phyloP scores from a whole-genome alignment of 331 rosid species.

The Prunus yedoensis region DNA sequence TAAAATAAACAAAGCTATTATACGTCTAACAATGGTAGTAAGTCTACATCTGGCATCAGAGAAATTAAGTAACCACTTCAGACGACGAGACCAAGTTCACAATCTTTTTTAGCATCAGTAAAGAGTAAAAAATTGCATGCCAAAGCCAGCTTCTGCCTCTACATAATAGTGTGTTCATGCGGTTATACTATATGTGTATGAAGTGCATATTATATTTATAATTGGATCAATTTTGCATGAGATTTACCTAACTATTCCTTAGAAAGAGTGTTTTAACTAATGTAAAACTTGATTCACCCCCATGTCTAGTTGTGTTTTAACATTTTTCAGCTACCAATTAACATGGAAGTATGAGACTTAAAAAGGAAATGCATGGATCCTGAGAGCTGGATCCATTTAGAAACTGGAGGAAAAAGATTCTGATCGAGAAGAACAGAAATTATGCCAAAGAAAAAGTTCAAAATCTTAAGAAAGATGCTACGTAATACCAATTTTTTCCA shows the following conservation, averaged over 20 bases:
- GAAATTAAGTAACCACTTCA: not conserved
- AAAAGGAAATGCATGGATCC: not conserved
- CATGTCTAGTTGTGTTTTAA: not conserved
- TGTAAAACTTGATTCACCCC: not conserved
- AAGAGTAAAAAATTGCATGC: not conserved
- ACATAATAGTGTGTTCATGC: not conserved
- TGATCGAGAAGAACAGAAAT: not conserved
- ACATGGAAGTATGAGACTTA: not conserved
- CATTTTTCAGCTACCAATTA: not conserved
- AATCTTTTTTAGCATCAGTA: not conserved
- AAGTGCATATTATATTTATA: not conserved
- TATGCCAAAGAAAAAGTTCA: not conserved
- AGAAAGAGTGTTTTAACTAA: not conserved
- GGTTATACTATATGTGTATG: not conserved
- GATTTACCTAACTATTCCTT: not conserved
- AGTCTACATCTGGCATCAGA: not conserved
- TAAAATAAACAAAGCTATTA: not conserved
- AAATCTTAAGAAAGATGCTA: not conserved
- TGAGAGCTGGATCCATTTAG: not conserved
- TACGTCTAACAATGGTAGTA: not conserved
- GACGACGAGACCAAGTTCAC: not conserved
- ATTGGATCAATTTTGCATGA: not conserved
- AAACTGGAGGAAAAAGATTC: not conserved
- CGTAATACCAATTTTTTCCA: slow-evolving; percentile 82
- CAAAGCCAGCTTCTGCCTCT: not conserved